phyloP scores from a whole-genome alignment of 2,329 filamentous ascomycete species.

The Calonectria montana region DNA sequence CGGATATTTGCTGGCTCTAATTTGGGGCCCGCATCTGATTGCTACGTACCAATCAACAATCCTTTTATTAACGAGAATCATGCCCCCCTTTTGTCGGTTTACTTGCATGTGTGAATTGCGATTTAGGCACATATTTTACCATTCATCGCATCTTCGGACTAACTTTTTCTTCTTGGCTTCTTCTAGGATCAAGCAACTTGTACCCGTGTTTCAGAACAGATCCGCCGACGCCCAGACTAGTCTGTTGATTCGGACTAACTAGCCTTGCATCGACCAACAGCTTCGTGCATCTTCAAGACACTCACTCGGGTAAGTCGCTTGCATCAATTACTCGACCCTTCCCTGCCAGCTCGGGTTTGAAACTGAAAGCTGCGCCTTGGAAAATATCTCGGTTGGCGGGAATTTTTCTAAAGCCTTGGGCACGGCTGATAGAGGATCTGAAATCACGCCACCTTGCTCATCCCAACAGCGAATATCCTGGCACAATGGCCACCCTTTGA shows the following conservation, averaged over 20 bases:
- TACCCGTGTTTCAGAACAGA: constrained; percentile 30
- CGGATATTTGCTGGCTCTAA: constrained; percentile 25
- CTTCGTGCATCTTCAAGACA: constrained; percentile 26
- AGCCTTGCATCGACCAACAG: constrained; percentile 29
- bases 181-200: constrained; percentile 27
- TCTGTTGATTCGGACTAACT: constrained; percentile 26
- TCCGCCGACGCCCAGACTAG: constrained; percentile 23
- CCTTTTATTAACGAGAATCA: constrained; percentile 20
- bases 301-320: constrained; percentile 33
- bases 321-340: constrained; percentile 24
- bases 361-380: constrained; percentile 33
- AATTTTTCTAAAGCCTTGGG: constrained; percentile 32
- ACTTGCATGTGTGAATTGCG: constrained; percentile 22
- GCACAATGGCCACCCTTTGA: constrained; percentile 29
- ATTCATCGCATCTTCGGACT: constrained; percentile 26
- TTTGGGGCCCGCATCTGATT: constrained; percentile 37
- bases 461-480: constrained; percentile 37
- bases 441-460: constrained; percentile 38
- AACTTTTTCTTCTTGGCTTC: constrained; percentile 23
- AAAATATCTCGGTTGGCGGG: constrained; percentile 33
- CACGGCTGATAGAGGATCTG: constrained; percentile 34
- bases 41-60: constrained; percentile 34
- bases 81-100: constrained; percentile 20
- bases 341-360: constrained; percentile 29
- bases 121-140: constrained; percentile 20